Percentiles rank a stretch among this genome's conserved stretches.
Conservation (phyloP, 2,329 filamentous ascomycete species). For the Penicillium fuscoglaucum region DNA sequence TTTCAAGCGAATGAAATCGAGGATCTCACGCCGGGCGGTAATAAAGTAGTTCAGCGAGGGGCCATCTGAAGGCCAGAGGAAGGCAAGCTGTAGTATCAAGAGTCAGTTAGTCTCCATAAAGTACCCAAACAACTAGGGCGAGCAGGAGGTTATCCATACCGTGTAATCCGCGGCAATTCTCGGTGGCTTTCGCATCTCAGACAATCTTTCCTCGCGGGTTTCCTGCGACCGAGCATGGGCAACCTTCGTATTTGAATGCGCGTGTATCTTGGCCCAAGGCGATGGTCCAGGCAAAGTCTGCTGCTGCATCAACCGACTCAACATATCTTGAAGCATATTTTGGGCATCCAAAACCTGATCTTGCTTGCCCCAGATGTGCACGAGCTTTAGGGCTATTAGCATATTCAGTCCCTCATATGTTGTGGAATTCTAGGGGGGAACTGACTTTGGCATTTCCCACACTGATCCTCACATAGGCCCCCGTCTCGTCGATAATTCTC, state of each 20-base stretch:
- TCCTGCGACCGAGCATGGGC: not conserved
- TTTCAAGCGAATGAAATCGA: slow-evolving; percentile 48
- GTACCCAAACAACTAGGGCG: not conserved
- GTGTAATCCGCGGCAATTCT: not conserved
- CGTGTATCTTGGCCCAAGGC: not conserved
- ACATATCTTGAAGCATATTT: not conserved
- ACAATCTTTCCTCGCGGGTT: not conserved
- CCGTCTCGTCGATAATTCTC: not conserved
- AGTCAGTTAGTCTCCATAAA: not conserved
- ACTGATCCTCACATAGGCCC: slow-evolving; percentile 1
- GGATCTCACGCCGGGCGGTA: slow-evolving; percentile 44
- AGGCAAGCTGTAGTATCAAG: slow-evolving; percentile 9
- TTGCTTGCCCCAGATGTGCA: slow-evolving; percentile 6
- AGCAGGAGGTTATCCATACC: not conserved
- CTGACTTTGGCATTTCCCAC: not conserved
- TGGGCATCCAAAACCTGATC: not conserved
- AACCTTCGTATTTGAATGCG: slow-evolving; percentile 1
- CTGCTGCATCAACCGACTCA: not conserved
- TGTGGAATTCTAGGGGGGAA: not conserved
- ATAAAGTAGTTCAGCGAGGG: slow-evolving; percentile 43
- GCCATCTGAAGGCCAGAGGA: slow-evolving; percentile 46
- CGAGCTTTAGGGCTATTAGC: not conserved
- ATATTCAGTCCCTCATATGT: not conserved
- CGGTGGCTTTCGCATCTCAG: not conserved
- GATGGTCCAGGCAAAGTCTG: not conserved